phyloP scores from a whole-genome alignment of 2,329 filamentous ascomycete genomes.

The Pseudocercospora vitis region DNA sequence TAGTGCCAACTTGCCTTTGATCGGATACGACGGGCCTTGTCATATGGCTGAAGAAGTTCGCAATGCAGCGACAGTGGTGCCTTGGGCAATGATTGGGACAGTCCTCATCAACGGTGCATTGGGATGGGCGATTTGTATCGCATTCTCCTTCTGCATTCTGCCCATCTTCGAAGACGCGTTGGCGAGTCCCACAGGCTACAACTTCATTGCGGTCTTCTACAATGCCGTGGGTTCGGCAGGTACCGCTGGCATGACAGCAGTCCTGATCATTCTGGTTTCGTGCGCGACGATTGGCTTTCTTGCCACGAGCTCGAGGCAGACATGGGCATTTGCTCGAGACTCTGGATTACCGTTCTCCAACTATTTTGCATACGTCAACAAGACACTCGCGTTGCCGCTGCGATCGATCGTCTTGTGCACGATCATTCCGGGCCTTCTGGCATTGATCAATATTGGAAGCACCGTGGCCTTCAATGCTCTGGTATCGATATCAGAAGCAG shows the following conservation, averaged over 20 bases:
- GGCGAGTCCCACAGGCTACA: slow-evolving; percentile 44
- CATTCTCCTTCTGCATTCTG: slow-evolving; percentile 44
- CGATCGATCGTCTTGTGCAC: slow-evolving; percentile 16
- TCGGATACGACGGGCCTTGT: slow-evolving; percentile 18
- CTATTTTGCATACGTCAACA: slow-evolving; percentile 21
- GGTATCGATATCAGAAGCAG: slow-evolving; percentile 53
- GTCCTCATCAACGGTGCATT: slow-evolving; percentile 46
- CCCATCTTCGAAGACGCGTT: slow-evolving; percentile 41
- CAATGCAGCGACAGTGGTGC: slow-evolving; percentile 46
- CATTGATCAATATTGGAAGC: slow-evolving; percentile 55
- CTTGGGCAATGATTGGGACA: slow-evolving; percentile 46
- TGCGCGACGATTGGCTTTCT: slow-evolving; percentile 44
- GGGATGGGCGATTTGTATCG: slow-evolving; percentile 45
- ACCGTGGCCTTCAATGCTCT: slow-evolving; percentile 50
- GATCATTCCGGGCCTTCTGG: slow-evolving; percentile 39
- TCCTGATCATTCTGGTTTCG: slow-evolving; percentile 44
- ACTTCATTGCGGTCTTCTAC: slow-evolving; percentile 51
- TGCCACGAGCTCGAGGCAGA: slow-evolving; percentile 41
- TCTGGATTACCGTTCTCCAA: slow-evolving; percentile 31
- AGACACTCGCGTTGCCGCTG: slow-evolving; percentile 13
- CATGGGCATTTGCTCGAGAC: slow-evolving; percentile 46
- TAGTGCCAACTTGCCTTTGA: slow-evolving; percentile 18
- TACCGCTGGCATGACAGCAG: slow-evolving; percentile 46
- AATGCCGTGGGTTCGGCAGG: slow-evolving; percentile 43
- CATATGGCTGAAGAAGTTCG: slow-evolving; percentile 50